phyloP scores from a whole-genome alignment of 768 basidiomycete species.

The Auriculariales sp. region DNA sequence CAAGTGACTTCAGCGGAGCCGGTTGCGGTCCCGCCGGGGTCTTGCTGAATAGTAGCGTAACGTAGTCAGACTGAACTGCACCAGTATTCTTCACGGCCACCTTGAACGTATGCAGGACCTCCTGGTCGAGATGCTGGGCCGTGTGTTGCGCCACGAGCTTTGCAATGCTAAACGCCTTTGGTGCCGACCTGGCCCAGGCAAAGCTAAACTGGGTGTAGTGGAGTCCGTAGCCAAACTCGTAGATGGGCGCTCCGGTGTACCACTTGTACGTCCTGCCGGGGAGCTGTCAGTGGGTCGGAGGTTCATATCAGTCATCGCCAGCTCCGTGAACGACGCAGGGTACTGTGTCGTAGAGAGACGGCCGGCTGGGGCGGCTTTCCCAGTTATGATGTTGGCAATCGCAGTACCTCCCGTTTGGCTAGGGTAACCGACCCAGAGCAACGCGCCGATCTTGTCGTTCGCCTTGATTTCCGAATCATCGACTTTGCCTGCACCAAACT shows the following conservation, averaged over 20 bases:
- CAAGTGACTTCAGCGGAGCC: conserved; percentile 35
- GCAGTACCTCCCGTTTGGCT: conserved; percentile 42
- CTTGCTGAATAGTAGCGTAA: conserved; percentile 36
- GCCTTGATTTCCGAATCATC: conserved; percentile 32
- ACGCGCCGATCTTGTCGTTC: conserved; percentile 33
- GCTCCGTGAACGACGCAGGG: conserved; percentile 30
- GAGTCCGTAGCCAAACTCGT: not conserved
- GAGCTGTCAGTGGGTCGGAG: conserved; percentile 32
- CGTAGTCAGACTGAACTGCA: conserved; percentile 35
- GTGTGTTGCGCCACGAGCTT: conserved; percentile 18
- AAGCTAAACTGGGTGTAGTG: conserved; percentile 34
- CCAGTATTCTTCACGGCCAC: conserved; percentile 37
- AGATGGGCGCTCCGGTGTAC: conserved; percentile 27
- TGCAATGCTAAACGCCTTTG: conserved; percentile 25
- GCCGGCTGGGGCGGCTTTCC: conserved; percentile 38
- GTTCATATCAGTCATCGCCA: conserved; percentile 46
- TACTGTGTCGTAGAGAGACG: conserved; percentile 42
- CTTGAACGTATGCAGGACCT: conserved; percentile 33
- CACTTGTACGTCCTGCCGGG: conserved; percentile 45
- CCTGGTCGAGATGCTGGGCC: conserved; percentile 23
- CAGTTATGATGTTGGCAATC: conserved; percentile 34
- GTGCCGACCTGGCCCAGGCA: conserved; percentile 27
- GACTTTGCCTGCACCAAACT: conserved; percentile 44
- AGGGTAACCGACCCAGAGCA: conserved; percentile 45
- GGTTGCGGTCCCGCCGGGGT: conserved; percentile 34